Evolutionary conservation across 1,284 basidiomycete species (phyloP), one percentile per base, ranked within the genome.

Genomic region (Dichomitus squalens): DNA sequence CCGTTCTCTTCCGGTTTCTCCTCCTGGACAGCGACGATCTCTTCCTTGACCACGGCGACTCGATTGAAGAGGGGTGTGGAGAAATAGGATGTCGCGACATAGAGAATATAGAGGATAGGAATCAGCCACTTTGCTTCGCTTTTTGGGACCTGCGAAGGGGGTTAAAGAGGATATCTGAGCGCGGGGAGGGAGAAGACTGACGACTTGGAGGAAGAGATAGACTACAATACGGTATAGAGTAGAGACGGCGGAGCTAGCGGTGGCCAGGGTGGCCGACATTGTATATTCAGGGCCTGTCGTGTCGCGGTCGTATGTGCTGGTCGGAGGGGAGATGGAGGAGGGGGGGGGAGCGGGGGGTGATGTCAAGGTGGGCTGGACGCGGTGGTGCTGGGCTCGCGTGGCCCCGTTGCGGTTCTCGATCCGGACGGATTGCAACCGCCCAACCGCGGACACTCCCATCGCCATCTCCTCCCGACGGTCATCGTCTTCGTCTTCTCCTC

Each of bases 201-300:
- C 67, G 43, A 67, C 66, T 64, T 64, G 40, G 55, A 68, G 64
- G 54, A 68, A 68, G 49, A 66, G 46, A 49, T 66, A 68, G 31
- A 58, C 62, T 36, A 52, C 50, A 21, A 63, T 55, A 49, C 67
- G 66, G 52, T 66, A 68, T 16, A 65, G 53, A 16, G 66, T 68
- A 16, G 67, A 69, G 31, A 65, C 20, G 29, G 64, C 55, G 1
- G 67, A 61, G 57, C 57, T 63, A 29, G 63, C 59, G 48, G 57
- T 61, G 60, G 64, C 64, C 61, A 60, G 49, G 12, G 49, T 39
- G 58, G 62, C 59, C 57, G 59, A 52, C 61, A 63, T 63, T 35
- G 29, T 44, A 55, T 36, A 16, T 6, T 9, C 29, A 33, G 35
- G 29, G 34, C 49, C 33, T 47, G 58, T 47, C 58, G 61, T 54